A percentile compares a stretch with the other conserved stretches of the same genome.
phyloP scores from a whole-genome alignment of 768 basidiomycete genomes.

The Daedaleopsis sinensis region DNA sequence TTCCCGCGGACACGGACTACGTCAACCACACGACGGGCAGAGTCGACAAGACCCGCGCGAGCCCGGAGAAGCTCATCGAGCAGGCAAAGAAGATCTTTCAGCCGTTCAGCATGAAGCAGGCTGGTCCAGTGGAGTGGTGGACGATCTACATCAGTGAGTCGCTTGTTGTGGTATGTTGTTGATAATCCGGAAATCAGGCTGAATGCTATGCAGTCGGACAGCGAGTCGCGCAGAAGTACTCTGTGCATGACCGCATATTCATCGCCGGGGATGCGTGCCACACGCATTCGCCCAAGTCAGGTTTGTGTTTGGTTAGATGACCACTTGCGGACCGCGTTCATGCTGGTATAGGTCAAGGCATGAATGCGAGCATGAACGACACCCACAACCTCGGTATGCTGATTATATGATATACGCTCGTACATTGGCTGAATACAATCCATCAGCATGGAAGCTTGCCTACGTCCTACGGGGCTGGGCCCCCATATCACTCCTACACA shows the following conservation, averaged over 20 bases:
- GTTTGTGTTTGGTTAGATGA: slow-evolving; percentile 20
- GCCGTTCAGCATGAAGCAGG: slow-evolving; percentile 41
- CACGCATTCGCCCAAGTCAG: slow-evolving; percentile 47
- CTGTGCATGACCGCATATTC: slow-evolving; percentile 49
- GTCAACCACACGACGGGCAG: slow-evolving; percentile 41
- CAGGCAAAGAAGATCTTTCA: slow-evolving; percentile 45
- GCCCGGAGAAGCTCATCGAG: slow-evolving; percentile 43
- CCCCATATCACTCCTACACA: slow-evolving; percentile 45
- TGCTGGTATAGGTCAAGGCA: slow-evolving; percentile 41
- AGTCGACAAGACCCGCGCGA: slow-evolving; percentile 42
- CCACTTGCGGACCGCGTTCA: background rate
- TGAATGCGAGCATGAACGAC: slow-evolving; percentile 58
- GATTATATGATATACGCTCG: background rate
- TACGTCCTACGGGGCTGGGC: slow-evolving; percentile 52
- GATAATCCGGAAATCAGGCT: background rate
- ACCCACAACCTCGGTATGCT: slow-evolving; percentile 48
- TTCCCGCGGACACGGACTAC: slow-evolving; percentile 42
- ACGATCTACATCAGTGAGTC: slow-evolving; percentile 43
- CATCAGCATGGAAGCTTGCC: slow-evolving; percentile 52
- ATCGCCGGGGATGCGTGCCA: slow-evolving; percentile 61
- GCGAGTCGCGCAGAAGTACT: slow-evolving; percentile 54
- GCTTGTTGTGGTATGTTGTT: background rate
- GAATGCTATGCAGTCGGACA: slow-evolving; percentile 48
- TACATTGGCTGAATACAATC: background rate
- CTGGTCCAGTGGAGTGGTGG: slow-evolving; percentile 48